Evolutionary conservation across 805 yeast species (phyloP), one percentile per base, ranked within the genome.

Genomic region (Priceomyces medius): DNA sequence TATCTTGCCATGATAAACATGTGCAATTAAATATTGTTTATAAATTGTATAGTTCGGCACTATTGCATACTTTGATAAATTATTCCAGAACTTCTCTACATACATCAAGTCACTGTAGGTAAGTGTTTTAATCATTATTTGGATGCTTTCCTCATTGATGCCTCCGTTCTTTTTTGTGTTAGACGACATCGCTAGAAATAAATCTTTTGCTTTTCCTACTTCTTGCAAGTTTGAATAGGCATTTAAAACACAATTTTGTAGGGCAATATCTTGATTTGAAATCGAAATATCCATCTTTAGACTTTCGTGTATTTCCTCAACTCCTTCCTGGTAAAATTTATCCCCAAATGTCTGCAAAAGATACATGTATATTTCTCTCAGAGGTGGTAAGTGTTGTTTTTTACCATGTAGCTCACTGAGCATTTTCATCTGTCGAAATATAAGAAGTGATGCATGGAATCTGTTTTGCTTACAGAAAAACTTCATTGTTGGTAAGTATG

Each of bases 21-120:
- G 81, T 0, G 88, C 86, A 42, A 83, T 76, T 24, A 86, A 58
- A 50, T 77, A 81, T 55, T 83, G 88, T 31, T 71, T 73, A 54
- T 73, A 75, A 24, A 81, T 71, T 7, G 69, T 69, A 26, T 72
- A 61, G 44, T 76, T 72, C 0, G 87, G 86, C 9, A 68, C 48
- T 4, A 85, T 59, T 0, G 74, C 76, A 50, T 70, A 79, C 29
- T 65, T 65, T 1, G 83, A 74, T 19, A 85, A 56, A 43, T 75
- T 75, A 40, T 74, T 69, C 84, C 88, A 86, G 32, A 83, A 76
- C 32, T 74, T 68, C 43, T 74, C 76, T 6, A 82, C 86, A 40
- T 79, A 78, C 3, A 70, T 67, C 38, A 83, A 58, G 10, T 80
- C 73, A 44, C 74, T 70, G 44, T 69, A 69, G 7, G 86, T 80